Evolutionary conservation across 1,284 basidiomycete species (phyloP).

Genomic region (Apiotrichum mycotoxinovorans): DNA sequence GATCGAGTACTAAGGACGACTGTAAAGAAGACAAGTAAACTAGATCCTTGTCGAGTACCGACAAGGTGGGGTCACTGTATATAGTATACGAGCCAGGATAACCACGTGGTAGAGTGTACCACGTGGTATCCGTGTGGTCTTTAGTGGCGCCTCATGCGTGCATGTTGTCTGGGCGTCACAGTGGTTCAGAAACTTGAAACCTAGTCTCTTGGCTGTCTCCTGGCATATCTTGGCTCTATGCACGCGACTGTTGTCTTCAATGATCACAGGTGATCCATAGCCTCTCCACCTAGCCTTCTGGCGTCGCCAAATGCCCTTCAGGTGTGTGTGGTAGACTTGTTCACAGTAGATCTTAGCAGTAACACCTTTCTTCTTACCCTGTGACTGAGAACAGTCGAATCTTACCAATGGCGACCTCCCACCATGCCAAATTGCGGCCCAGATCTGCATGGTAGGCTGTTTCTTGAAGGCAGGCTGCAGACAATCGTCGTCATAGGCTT

Average conservation of each 20-base stretch:
- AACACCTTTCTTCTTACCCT: background rate
- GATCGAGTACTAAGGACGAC: too few relatives aligned
- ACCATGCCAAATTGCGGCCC: background rate
- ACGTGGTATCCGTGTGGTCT: too few relatives aligned
- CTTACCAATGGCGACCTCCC: background rate
- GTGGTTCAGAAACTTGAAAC: background rate
- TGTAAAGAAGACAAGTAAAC: too few relatives aligned
- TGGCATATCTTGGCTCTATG: background rate
- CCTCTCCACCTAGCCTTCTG: background rate
- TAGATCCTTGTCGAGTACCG: too few relatives aligned
- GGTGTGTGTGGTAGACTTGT: background rate
- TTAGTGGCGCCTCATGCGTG: too few relatives aligned
- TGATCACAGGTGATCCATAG: background rate
- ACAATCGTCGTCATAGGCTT: background rate
- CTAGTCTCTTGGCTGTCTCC: background rate
- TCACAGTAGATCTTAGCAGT: background rate
- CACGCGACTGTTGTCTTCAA: background rate
- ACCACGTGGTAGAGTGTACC: too few relatives aligned
- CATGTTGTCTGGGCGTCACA: too few relatives aligned
- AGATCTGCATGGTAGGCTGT: background rate
- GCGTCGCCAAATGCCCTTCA: background rate
- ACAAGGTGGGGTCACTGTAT: too few relatives aligned
- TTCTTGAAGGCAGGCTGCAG: background rate
- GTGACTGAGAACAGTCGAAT: background rate
- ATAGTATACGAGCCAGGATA: too few relatives aligned